Evolutionary conservation across 1,284 basidiomycete species (phyloP).

Genomic region (Trametes pubescens): DNA sequence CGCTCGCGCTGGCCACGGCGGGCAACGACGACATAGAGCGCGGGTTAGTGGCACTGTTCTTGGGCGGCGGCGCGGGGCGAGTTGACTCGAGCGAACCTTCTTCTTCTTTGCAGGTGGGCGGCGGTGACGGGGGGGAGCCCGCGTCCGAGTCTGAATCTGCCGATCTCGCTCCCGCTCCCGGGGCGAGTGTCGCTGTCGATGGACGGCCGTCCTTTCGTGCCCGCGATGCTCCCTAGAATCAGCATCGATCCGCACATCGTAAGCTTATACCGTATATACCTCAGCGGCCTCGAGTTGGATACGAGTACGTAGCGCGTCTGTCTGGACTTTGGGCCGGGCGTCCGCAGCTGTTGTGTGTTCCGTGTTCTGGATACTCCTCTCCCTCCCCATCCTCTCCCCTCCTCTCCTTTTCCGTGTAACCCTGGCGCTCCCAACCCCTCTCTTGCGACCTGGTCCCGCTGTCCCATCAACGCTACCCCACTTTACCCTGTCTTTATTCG

Average conservation of each 20-base stretch:
- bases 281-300: constrained; percentile 28
- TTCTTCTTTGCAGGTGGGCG: constrained; percentile 26
- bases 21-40: constrained; percentile 39
- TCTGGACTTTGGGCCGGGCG: neutral
- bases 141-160: constrained; percentile 11
- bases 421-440: neutral
- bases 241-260: constrained; percentile 32
- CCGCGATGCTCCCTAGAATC: constrained; percentile 26
- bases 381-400: constrained; percentile 3
- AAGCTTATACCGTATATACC: constrained; percentile 34
- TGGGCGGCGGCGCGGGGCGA: constrained; percentile 34
- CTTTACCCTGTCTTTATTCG: constrained; percentile 7
- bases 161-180: constrained; percentile 1
- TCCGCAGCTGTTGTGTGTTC: constrained; percentile 17
- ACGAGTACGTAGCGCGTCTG: constrained; percentile 14
- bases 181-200: constrained; percentile 12
- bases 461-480: constrained; percentile 3
- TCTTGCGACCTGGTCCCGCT: constrained; percentile 7
- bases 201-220: constrained; percentile 19
- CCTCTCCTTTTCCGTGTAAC: constrained; percentile 1
- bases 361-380: neutral
- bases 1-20: constrained; percentile 29
- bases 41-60: constrained; percentile 40
- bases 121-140: neutral
- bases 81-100: constrained; percentile 17